Percentiles rank a stretch among this genome's conserved stretches.
Conservation (phyloP, 805 yeast genomes). For the Candida tallmaniae region DNA sequence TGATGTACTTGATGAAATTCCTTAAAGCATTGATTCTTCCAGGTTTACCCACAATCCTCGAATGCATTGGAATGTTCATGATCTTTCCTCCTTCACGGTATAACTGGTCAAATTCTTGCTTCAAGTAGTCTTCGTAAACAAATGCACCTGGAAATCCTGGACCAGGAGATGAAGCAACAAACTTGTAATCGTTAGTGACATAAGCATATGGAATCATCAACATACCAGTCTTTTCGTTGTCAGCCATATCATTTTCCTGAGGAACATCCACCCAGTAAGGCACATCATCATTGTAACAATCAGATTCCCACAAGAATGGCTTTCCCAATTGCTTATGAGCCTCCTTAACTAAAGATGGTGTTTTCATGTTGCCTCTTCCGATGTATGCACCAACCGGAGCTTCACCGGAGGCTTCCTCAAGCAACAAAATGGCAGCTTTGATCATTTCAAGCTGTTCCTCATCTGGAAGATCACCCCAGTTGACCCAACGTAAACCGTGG, state of each 20-base stretch:
- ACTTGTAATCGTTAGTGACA: slow-evolving; percentile 24
- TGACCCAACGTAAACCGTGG: slow-evolving; percentile 34
- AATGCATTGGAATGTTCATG: slow-evolving; percentile 34
- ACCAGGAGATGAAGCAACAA: slow-evolving; percentile 9
- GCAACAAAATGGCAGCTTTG: slow-evolving; percentile 20
- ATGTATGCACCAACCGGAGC: slow-evolving; percentile 34
- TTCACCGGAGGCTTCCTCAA: slow-evolving; percentile 27
- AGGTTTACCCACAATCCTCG: slow-evolving; percentile 33
- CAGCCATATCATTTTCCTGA: slow-evolving; percentile 9
- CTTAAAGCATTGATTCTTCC: slow-evolving; percentile 30
- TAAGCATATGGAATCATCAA: slow-evolving; percentile 26
- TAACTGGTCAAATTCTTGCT: slow-evolving; percentile 15
- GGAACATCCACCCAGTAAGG: slow-evolving; percentile 34
- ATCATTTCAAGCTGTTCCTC: slow-evolving; percentile 29
- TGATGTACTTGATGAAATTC: slow-evolving; percentile 30
- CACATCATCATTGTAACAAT: slow-evolving; percentile 32
- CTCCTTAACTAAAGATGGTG: slow-evolving; percentile 28
- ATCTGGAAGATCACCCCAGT: slow-evolving; percentile 20
- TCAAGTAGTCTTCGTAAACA: slow-evolving; percentile 10
- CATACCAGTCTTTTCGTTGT: slow-evolving; percentile 19
- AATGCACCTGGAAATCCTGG: slow-evolving; percentile 11
- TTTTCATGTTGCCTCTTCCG: slow-evolving; percentile 27
- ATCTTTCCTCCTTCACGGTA: slow-evolving; percentile 33
- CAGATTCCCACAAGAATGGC: slow-evolving; percentile 29
- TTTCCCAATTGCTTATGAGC: slow-evolving; percentile 27